Percentiles rank a stretch among this genome's conserved stretches.
Evolutionary conservation across 495 filamentous ascomycete species (phyloP).

Genomic region (Cudoniella acicularis): DNA sequence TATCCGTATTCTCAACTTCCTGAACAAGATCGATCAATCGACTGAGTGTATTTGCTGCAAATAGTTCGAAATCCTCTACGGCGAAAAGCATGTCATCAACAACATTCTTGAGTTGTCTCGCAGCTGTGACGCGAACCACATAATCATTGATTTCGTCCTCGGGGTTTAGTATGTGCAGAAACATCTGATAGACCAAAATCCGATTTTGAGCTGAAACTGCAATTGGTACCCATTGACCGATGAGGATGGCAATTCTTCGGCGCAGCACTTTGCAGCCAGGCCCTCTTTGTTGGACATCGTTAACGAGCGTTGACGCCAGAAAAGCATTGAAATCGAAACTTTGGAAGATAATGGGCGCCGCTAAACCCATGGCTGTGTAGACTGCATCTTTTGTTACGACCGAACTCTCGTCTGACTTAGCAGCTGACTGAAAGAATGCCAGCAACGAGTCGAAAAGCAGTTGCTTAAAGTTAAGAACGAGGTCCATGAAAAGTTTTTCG

Average conservation of each 20-base stretch:
- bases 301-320: constrained; percentile 65
- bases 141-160: constrained; percentile 79
- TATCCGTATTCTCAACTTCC: constrained; percentile 80
- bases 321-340: constrained; percentile 78
- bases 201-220: constrained; percentile 60
- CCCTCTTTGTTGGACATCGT: constrained; percentile 72
- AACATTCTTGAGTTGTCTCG: constrained; percentile 72
- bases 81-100: constrained; percentile 83
- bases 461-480: constrained; percentile 81
- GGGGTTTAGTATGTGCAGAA: constrained; percentile 78
- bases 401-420: constrained; percentile 57
- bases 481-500: constrained; percentile 89
- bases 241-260: constrained; percentile 77
- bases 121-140: constrained; percentile 88
- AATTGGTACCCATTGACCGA: constrained; percentile 86
- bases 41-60: constrained; percentile 62
- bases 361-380: constrained; percentile 86
- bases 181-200: constrained; percentile 81
- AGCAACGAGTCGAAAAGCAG: constrained; percentile 72
- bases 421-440: constrained; percentile 70
- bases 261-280: constrained; percentile 83
- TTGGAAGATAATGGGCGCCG: constrained; percentile 67
- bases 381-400: constrained; percentile 87
- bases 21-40: constrained; percentile 70
- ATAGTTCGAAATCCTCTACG: constrained; percentile 66